A percentile compares a stretch with the other conserved stretches of the same genome.
Conservation (phyloP, 208 protist species). For the Leishmania braziliensis region DNA sequence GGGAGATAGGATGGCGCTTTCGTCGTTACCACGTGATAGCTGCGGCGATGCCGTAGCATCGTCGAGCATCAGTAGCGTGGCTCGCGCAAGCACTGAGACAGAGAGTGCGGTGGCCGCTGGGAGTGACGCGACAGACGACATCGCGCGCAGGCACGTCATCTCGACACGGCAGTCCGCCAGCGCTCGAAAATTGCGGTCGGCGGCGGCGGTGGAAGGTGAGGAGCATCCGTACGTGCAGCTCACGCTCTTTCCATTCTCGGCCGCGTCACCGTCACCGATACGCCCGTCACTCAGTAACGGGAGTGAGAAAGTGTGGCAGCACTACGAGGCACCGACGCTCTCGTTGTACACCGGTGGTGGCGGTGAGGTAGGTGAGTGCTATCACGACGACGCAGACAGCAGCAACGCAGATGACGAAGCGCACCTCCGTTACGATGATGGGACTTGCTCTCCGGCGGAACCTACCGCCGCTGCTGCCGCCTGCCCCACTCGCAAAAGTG, state of each 20-base stretch:
- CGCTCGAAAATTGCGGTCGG: background rate
- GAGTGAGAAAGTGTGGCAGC: constrained; percentile 4
- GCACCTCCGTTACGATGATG: constrained; percentile 13
- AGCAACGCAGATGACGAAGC: constrained; percentile 15
- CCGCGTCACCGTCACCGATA: constrained; percentile 12
- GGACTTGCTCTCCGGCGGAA: background rate
- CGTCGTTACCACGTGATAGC: background rate
- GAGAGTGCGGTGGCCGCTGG: background rate
- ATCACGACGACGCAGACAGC: background rate
- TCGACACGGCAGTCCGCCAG: background rate
- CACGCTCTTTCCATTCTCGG: background rate
- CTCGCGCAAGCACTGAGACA: background rate
- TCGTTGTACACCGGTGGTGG: background rate
- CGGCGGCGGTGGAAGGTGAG: background rate
- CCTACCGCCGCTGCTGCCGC: background rate
- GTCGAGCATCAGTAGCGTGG: background rate
- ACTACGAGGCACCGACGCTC: background rate
- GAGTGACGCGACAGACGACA: background rate
- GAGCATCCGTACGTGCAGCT: background rate
- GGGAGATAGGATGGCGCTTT: background rate
- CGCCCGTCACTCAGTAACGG: background rate
- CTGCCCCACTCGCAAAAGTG: constrained; percentile 10
- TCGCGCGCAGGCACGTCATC: background rate
- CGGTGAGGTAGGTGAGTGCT: background rate
- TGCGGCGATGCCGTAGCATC: background rate